Evolutionary conservation across 208 protist species (phyloP).

Genomic region (Crithidia fasciculata): DNA sequence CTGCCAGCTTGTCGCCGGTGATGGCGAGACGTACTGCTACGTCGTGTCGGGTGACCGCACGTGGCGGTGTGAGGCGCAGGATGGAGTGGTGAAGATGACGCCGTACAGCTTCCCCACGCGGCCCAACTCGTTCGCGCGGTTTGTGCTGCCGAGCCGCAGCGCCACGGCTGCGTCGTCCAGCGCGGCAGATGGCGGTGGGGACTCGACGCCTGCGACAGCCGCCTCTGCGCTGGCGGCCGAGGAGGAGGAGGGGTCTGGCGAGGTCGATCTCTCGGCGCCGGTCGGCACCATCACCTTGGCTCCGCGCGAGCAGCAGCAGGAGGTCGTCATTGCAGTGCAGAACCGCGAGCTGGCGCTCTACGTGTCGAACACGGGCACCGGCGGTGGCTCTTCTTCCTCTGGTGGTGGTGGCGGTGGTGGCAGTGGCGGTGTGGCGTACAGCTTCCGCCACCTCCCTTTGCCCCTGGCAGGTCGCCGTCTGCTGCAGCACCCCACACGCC

Average conservation of each 20-base stretch:
- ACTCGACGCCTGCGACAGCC: not conserved
- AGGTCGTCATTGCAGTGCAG: constrained; percentile 72
- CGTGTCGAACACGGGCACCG: constrained; percentile 37
- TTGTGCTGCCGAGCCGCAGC: constrained; percentile 47
- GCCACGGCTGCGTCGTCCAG: not conserved
- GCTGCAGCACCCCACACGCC: constrained; percentile 75
- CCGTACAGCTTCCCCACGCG: constrained; percentile 73
- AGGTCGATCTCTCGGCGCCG: constrained; percentile 2
- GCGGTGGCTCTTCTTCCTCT: not conserved
- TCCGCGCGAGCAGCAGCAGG: constrained; percentile 38
- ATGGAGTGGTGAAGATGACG: constrained; percentile 62
- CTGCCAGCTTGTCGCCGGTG: constrained; percentile 73
- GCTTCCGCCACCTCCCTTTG: constrained; percentile 60
- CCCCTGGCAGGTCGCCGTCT: constrained; percentile 69
- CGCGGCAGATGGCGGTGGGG: constrained; percentile 4
- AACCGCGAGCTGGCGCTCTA: constrained; percentile 68
- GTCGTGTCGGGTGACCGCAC: constrained; percentile 61
- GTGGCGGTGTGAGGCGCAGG: constrained; percentile 74
- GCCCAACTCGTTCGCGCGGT: constrained; percentile 65
- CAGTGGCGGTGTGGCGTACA: constrained; percentile 64
- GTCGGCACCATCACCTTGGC: constrained; percentile 24
- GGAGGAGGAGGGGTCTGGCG: constrained; percentile 19
- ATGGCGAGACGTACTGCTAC: constrained; percentile 79
- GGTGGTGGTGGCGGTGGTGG: constrained; percentile 18
- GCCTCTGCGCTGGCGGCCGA: constrained; percentile 14